These are phyloP conservation scores for Chlamydomonas reinhardtii DNA, from an alignment of 163 green algal genomes.

Conservation along the genomic window DNA sequence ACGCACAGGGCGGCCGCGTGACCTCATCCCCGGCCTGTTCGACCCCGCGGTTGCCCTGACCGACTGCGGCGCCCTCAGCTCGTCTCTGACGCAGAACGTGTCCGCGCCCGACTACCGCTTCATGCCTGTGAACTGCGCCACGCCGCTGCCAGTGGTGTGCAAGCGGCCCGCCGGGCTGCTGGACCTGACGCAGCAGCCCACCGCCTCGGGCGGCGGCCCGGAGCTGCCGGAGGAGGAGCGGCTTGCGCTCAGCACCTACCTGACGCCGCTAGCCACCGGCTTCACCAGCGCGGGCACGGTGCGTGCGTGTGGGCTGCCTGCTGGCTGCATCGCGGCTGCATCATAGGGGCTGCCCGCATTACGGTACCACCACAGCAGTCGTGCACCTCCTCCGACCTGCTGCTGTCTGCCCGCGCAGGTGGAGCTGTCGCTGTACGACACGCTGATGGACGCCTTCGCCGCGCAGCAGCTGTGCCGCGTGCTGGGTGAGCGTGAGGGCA, in stretches of 20 bases:
- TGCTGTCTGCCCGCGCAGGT: background rate
- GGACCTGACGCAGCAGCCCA: background rate
- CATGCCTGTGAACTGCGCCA: background rate
- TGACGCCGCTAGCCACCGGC: background rate
- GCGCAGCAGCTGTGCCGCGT: background rate
- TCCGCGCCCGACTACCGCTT: background rate
- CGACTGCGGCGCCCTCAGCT: background rate
- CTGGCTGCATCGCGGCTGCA: background rate
- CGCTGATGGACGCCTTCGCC: background rate
- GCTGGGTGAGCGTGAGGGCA: background rate
- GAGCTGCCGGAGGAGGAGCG: background rate
- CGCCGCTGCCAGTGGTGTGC: background rate
- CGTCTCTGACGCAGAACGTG: background rate
- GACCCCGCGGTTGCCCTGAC: background rate
- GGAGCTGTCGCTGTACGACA: background rate
- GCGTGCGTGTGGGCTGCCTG: background rate
- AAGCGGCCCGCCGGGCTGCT: background rate
- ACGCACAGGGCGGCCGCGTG: background rate
- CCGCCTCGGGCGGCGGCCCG: too few relatives aligned
- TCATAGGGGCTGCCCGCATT: too few relatives aligned
- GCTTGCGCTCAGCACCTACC: background rate
- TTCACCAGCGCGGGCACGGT: background rate
- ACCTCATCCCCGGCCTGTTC: background rate
- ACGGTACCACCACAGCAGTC: too few relatives aligned
- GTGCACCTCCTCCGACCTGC: too few relatives aligned